Evolutionary conservation across 306 rosid species (phyloP).

Genomic region (Cercis canadensis): DNA sequence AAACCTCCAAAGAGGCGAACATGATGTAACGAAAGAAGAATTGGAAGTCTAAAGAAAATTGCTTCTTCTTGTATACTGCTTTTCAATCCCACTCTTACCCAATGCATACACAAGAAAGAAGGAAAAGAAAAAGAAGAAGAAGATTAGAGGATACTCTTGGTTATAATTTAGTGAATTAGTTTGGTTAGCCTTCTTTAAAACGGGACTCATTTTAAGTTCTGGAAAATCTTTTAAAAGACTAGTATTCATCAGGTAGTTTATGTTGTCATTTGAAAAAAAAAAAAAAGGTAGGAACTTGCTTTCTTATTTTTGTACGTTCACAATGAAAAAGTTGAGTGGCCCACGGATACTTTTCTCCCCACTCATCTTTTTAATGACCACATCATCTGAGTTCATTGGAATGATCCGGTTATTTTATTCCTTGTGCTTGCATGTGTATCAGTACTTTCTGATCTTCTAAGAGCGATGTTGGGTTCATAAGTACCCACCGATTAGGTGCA

Average conservation of each 20-base stretch:
- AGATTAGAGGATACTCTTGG: conserved; percentile 2
- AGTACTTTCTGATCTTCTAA: neutral
- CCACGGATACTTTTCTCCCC: neutral
- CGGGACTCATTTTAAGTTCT: conserved; percentile 12
- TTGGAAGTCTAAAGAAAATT: conserved; percentile 2
- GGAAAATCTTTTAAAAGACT: conserved; percentile 3
- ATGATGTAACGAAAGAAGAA: conserved; percentile 4
- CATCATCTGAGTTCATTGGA: neutral
- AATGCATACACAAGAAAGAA: neutral
- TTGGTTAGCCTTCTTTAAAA: conserved; percentile 1
- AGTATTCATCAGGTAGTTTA: conserved; percentile 6
- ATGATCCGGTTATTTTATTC: neutral
- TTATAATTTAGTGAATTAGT: neutral
- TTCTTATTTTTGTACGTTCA: neutral
- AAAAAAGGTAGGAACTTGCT: neutral
- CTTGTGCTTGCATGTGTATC: neutral
- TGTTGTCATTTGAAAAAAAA: neutral
- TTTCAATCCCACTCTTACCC: conserved; percentile 7
- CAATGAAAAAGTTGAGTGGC: neutral
- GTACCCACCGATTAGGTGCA: neutral
- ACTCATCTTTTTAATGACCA: too few species aligned
- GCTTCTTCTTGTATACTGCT: conserved; percentile 24
- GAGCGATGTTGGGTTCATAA: neutral
- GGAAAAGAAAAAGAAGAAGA: neutral
- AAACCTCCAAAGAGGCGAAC: conserved; percentile 26